Base-by-base conservation (phyloP, 2,329 filamentous ascomycete genomes). In the Pseudogymnoascus sp. region DNA sequence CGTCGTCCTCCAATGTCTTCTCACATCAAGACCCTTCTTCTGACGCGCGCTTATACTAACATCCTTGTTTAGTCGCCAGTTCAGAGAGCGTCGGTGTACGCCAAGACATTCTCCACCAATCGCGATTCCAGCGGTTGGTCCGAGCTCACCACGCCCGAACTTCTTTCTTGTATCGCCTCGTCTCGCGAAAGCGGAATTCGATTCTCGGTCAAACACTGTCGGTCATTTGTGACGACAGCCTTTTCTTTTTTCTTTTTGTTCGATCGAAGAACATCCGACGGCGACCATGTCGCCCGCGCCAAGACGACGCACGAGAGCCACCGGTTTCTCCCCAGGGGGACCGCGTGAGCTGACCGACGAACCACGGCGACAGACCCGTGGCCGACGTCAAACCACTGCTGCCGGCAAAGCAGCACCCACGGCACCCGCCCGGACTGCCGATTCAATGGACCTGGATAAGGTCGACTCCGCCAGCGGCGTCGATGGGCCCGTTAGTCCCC, bases 221-320 rank as follows among this genome's bases (percentile, higher is more conserved):
- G 26, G 47, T 54, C 47, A 21, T 13, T 47, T 21, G n/a, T 54
- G 47, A 54, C 47, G 47, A 54, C 47, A 54, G 47, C 33, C 4
- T 10, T 15, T 54, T 50, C 13, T 21, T 54, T 17, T 17, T 33
- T 33, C 11, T 33, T 26, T 47, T 44, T 33, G 29, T 54, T 47
- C 15, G 9, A 17, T 8, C 13, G n/a, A 29, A 54, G 47, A 54
- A 54, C 47, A 26, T 54, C 29, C 17, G 2, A 17, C n/a, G 47
- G 10, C 8, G 29, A 54, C 31, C 26, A 54, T 54, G 47, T 11
- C 29, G 26, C 47, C 47, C n/a, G 26, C 15, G 26, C 26, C 47
- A 33, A 54, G 47, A 54, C 31, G 60, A 36, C 60, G 60, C 35
- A 61, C 60, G 8, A 33, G 60, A 58, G 60, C 60, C 21, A 59